These are phyloP conservation scores for Raphidocelis subcapitata DNA, from an alignment of 139 green algal genomes.

Conservation along the genomic window DNA sequence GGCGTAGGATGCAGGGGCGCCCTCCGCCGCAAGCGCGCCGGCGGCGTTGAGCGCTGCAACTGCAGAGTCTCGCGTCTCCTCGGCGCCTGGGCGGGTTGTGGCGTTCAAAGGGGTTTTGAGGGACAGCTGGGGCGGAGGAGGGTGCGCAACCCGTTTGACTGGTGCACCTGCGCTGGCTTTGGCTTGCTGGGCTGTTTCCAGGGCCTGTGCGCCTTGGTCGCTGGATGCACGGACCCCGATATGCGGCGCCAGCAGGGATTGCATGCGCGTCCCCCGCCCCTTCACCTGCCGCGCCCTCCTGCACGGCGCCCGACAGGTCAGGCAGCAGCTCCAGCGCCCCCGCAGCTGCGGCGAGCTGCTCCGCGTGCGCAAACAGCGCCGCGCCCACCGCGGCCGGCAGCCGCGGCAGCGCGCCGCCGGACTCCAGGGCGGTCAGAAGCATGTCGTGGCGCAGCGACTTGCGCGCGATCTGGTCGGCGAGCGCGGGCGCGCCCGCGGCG, in stretches of 20 bases:
- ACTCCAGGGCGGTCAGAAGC: slow-evolving; percentile 16
- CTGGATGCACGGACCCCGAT: too few relatives aligned
- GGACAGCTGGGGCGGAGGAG: too few relatives aligned
- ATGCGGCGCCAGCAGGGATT: too few relatives aligned
- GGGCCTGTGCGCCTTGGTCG: too few relatives aligned
- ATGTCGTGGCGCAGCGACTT: slow-evolving; percentile 24
- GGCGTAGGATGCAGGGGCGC: too few relatives aligned
- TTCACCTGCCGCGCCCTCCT: background rate
- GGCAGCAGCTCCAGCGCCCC: slow-evolving; percentile 7
- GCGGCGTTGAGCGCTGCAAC: slow-evolving; percentile 13
- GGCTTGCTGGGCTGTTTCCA: too few relatives aligned
- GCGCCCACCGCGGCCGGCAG: background rate
- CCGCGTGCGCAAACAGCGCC: slow-evolving; percentile 13
- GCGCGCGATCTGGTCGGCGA: background rate
- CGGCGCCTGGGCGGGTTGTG: background rate
- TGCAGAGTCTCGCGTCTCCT: background rate
- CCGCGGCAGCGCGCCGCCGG: slow-evolving; percentile 11
- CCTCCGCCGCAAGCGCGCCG: slow-evolving; percentile 3
- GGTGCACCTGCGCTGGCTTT: too few relatives aligned
- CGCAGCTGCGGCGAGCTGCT: slow-evolving; percentile 21
- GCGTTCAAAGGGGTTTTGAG: too few relatives aligned
- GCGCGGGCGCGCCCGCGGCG: background rate
- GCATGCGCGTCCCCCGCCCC: too few relatives aligned
- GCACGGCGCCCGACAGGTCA: background rate
- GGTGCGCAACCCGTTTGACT: too few relatives aligned